phyloP scores from a whole-genome alignment of 2,329 filamentous ascomycete species.

The Clonostachys rhizophaga region DNA sequence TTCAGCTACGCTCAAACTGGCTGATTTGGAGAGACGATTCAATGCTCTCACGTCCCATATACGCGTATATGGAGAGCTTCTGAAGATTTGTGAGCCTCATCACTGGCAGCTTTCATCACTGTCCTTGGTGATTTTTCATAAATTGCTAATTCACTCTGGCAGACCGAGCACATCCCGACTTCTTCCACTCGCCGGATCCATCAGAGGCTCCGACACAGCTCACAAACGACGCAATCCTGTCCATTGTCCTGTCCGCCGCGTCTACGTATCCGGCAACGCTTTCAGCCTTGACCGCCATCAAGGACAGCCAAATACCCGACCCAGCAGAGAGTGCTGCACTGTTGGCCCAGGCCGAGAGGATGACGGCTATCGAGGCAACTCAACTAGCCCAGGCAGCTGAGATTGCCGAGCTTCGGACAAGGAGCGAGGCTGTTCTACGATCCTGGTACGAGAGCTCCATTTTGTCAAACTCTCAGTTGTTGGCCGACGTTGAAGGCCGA shows the following conservation, averaged over 20 bases:
- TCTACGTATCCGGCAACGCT: constrained; percentile 49
- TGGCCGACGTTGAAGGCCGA: constrained; percentile 68
- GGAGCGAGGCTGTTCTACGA: constrained; percentile 58
- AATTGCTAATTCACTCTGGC: background rate
- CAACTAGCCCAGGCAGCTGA: constrained; percentile 59
- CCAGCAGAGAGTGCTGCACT: constrained; percentile 49
- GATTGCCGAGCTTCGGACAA: constrained; percentile 57
- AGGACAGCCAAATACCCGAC: constrained; percentile 52
- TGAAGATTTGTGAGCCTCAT: constrained; percentile 47
- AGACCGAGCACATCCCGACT: constrained; percentile 50
- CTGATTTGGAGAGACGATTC: constrained; percentile 50
- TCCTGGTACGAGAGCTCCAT: constrained; percentile 72
- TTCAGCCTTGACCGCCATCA: constrained; percentile 52
- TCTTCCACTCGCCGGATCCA: constrained; percentile 44
- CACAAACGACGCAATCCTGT: constrained; percentile 42
- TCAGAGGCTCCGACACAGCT: constrained; percentile 47
- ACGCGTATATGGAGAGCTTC: constrained; percentile 53
- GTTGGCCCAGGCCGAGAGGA: constrained; percentile 53
- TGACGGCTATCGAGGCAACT: constrained; percentile 54
- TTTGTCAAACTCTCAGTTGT: constrained; percentile 61
- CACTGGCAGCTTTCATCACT: background rate
- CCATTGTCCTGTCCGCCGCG: constrained; percentile 52
- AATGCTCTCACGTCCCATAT: constrained; percentile 40
- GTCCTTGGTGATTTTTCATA: background rate
- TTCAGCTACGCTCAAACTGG: constrained; percentile 37